These are phyloP conservation scores for Schizosaccharomyces octosporus DNA, from an alignment of 805 yeast genomes.

Conservation along the genomic window DNA sequence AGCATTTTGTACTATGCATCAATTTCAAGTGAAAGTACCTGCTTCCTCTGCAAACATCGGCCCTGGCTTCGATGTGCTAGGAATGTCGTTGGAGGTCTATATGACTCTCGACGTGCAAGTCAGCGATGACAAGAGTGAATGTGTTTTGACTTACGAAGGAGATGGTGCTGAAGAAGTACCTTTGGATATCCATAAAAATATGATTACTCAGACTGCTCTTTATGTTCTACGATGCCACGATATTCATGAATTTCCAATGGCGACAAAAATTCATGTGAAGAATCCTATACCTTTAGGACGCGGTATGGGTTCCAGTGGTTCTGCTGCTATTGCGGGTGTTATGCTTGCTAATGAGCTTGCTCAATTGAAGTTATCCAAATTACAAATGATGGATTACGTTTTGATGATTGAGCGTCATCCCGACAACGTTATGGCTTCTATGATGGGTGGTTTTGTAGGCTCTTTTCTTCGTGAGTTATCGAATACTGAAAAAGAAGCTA, in stretches of 20 bases:
- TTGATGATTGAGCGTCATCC: constrained; percentile 96
- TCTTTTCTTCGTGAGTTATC: constrained; percentile 66
- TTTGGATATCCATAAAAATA: constrained; percentile 45
- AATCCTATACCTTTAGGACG: constrained; percentile 93
- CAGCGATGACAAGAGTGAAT: constrained; percentile 32
- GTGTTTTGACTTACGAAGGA: constrained; percentile 40
- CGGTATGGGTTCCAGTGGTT: constrained; percentile 92
- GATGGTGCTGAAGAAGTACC: constrained; percentile 73
- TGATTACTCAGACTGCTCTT: constrained; percentile 79
- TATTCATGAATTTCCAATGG: constrained; percentile 50
- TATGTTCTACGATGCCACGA: constrained; percentile 73
- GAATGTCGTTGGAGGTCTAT: constrained; percentile 61
- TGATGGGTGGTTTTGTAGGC: constrained; percentile 97
- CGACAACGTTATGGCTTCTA: constrained; percentile 92
- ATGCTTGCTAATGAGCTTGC: constrained; percentile 73
- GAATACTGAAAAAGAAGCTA: constrained; percentile 43
- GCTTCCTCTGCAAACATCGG: constrained; percentile 97
- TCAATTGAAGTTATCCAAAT: constrained; percentile 42
- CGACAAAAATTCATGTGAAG: constrained; percentile 53
- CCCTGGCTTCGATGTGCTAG: constrained; percentile 93
- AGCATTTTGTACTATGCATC: constrained; percentile 1
- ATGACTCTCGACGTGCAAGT: constrained; percentile 39
- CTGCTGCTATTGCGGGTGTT: constrained; percentile 95
- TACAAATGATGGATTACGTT: constrained; percentile 77
- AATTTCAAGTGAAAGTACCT: constrained; percentile 28